A percentile compares a stretch with the other conserved stretches of the same genome.
These are phyloP conservation scores for Peronospora farinosa DNA, from an alignment of 352 stramenopile species.

Conservation along the genomic window DNA sequence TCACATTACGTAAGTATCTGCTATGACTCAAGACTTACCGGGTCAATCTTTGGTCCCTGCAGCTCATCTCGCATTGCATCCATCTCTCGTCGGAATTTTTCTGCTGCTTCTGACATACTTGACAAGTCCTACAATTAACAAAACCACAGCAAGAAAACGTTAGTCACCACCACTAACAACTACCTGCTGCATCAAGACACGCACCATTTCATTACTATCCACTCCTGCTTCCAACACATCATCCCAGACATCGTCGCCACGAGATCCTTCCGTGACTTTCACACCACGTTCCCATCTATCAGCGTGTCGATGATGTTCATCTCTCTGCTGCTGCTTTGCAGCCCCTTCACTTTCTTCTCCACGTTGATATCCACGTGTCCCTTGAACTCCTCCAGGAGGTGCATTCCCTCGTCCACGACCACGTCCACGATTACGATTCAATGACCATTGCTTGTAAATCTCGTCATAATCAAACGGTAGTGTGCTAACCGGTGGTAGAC, in stretches of 20 bases:
- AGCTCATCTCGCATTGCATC: conserved; percentile 68
- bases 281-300: conserved; percentile 57
- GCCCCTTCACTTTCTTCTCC: conserved; percentile 39
- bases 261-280: conserved; percentile 29
- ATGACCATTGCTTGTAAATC: conserved; percentile 83
- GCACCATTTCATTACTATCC: conserved; percentile 61
- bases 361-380: conserved; percentile 28
- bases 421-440: conserved; percentile 74
- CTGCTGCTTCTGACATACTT: conserved; percentile 70
- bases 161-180: background rate
- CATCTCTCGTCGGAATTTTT: conserved; percentile 84
- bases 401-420: conserved; percentile 55
- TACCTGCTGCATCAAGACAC: conserved; percentile 3
- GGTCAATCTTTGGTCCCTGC: conserved; percentile 24
- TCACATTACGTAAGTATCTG: background rate
- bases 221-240: conserved; percentile 49
- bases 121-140: conserved; percentile 52
- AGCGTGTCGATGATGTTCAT: conserved; percentile 29
- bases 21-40: conserved; percentile 20
- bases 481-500: conserved; percentile 59
- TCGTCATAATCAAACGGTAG: conserved; percentile 84
- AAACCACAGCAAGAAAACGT: conserved; percentile 7
- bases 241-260: conserved; percentile 68
- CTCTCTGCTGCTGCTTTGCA: conserved; percentile 31
- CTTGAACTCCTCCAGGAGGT: conserved; percentile 19